A percentile compares a stretch with the other conserved stretches of the same genome.
These are phyloP conservation scores for Cokeromyces recurvatus DNA, from an alignment of 371 early-diverging fungal species.

Conservation along the genomic window DNA sequence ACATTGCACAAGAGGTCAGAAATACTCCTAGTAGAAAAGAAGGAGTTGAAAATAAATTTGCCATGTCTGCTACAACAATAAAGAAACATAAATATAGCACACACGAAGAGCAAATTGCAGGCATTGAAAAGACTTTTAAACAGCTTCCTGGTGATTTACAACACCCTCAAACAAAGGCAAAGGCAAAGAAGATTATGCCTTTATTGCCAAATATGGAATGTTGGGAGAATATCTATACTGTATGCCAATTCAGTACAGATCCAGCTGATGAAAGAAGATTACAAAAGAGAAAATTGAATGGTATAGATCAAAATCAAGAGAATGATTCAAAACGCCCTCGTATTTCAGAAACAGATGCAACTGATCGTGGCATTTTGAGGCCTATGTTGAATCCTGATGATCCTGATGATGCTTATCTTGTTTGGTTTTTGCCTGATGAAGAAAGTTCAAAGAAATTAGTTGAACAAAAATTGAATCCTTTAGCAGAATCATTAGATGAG, in stretches of 20 bases:
- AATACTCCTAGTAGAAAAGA: constrained; percentile 20
- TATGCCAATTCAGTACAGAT: constrained; percentile 68
- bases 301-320: neutral
- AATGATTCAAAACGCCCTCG: constrained; percentile 7
- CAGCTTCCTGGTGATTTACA: constrained; percentile 45
- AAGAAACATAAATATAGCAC: constrained; percentile 32
- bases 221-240: constrained; percentile 65
- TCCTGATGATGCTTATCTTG: constrained; percentile 42
- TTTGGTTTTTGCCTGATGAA: constrained; percentile 45
- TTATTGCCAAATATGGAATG: constrained; percentile 70
- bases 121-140: constrained; percentile 71
- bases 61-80: constrained; percentile 22
- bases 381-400: constrained; percentile 55
- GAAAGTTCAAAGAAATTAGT: constrained; percentile 29
- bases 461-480: constrained; percentile 24
- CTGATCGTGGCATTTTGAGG: constrained; percentile 54
- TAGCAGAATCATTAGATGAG: constrained; percentile 14
- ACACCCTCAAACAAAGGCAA: constrained; percentile 74
- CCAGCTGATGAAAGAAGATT: constrained; percentile 55
- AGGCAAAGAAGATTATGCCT: constrained; percentile 72
- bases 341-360: constrained; percentile 30
- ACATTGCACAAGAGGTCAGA: constrained; percentile 46
- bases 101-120: constrained; percentile 59
- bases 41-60: constrained; percentile 25
- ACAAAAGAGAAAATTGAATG: constrained; percentile 14